Conservation (phyloP, 78 protist species). For the Chrysochromulina tobinii region DNA sequence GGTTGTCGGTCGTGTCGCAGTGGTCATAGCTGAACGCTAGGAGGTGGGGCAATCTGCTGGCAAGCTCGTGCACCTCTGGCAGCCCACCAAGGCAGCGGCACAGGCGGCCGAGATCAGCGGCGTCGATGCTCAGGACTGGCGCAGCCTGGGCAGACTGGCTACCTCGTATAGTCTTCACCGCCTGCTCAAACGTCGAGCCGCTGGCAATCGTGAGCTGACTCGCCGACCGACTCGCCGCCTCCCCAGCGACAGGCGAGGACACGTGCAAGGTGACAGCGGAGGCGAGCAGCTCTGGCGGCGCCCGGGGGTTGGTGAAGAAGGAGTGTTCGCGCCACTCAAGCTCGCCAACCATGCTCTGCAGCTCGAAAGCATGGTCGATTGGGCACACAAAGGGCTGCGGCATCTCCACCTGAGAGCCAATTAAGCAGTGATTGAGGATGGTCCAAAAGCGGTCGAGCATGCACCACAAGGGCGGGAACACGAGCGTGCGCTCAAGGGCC, state of each 20-base stretch:
- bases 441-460: slow-evolving; percentile 17
- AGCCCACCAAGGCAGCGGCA: neutral
- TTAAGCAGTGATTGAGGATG: slow-evolving; percentile 6
- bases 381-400: slow-evolving; percentile 13
- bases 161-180: neutral
- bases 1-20: slow-evolving; percentile 26
- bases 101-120: neutral
- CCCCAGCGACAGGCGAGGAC: neutral
- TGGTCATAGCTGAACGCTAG: neutral
- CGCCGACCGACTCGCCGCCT: neutral
- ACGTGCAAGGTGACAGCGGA: neutral
- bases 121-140: neutral
- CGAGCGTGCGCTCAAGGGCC: neutral
- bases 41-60: neutral
- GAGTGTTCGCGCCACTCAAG: slow-evolving; percentile 21
- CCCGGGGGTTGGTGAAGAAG: neutral
- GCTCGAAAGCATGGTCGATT: neutral
- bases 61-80: neutral
- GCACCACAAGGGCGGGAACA: neutral
- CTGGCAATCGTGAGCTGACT: neutral
- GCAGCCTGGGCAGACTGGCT: neutral
- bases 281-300: neutral
- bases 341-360: neutral
- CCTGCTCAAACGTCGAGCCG: neutral
- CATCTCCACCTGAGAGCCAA: slow-evolving; percentile 2